Evolutionary conservation across 1,139 yeast species (phyloP), one percentile per base, ranked within the genome.

Genomic region (Eremothecium sinecaudum): DNA sequence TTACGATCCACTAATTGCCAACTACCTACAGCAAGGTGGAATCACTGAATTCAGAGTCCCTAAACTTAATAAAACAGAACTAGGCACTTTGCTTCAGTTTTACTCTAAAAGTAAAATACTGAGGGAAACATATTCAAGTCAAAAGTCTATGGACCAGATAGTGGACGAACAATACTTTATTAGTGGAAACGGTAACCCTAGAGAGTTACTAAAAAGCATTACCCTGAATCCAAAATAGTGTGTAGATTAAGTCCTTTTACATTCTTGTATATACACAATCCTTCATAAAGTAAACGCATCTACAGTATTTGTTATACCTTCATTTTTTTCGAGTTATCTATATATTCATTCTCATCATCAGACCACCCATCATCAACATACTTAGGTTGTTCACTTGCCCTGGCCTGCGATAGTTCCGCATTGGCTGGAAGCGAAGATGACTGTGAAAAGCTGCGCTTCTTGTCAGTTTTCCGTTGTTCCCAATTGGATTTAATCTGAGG

Each of bases 101-200:
- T 71, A 74, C 55, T 55, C 65, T 32, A 61, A 70, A 15, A 69
- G 75, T n/a, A 74, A 77, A 16, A 67, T 80, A 13, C 51, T 68
- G 46, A 53, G 67, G 52, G 62, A 67, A 53, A 59, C 64, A 53
- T 63, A 69, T 50, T 62, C 66, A 18, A 42, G 58, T 46, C 42
- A 34, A 4, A 52, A 56, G 24, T 28, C 59, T 5, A 37, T 56
- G 9, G 66, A 66, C 32, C 61, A 57, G 36, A 48, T 70, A 24
- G 56, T 64, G 3, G 59, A 63, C 29, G 73, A 76, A 47, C 73
- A 73, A 50, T 74, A 75, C 50, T 70, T 73, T 43, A 53, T 77
- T 22, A 69, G 80, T 43, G 87, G 94, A 32, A 75, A 79, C 45
- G 95, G 95, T 46, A 83, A 81, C 57, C 87, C 94, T 25, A 70